Base-by-base conservation (phyloP, 2,329 filamentous ascomycete genomes). In the Hypoxylon sp. region DNA sequence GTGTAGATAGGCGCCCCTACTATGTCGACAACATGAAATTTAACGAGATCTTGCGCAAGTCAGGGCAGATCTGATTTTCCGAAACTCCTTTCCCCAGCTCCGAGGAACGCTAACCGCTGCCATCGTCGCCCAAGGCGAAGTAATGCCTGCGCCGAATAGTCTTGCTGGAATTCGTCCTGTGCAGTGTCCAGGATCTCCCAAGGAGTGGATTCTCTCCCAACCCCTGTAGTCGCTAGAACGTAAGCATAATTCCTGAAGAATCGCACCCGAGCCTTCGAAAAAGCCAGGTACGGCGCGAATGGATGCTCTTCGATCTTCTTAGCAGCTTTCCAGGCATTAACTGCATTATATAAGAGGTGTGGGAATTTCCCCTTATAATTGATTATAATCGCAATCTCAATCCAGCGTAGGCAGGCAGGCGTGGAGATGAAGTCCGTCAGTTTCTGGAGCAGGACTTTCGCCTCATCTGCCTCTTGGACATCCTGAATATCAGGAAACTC, bases 311-410 rank as follows among this genome's bases (percentile, higher is more conserved):
- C 35, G 35, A 37, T 32, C 6, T 31, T 8, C 19, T 32, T 58
- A 2, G 48, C 65, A 6, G 66, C 66, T n/a, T 50, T 11, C 66
- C 66, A 71, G 3, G 48, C 54, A 4, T 59, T 27, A 2, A 62
- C 53, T 8, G 68, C 68, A 11, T 69, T 69, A 54, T 60, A 65
- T 15, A 69, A 27, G 13, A 69, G 39, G 19, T 69, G 66, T 1
- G 66, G 59, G 35, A 69, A 71, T 17, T 31, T 46, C 3, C 66
- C 56, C 31, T 35, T 29, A 29, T 69, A 71, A 31, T 71, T 69
- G 32, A 67, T 69, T 3, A 71, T 58, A 13, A 71, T 67, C 5
- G 56, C 69, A 13, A 19, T 47, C 50, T 67, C 67, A 31, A 71
- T 39, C 63, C 69, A 69, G 37, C 62, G 69, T 8, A 69, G 29